Conservation (phyloP, 176 grass and related monocot species). For the Saccharum officinarum region DNA sequence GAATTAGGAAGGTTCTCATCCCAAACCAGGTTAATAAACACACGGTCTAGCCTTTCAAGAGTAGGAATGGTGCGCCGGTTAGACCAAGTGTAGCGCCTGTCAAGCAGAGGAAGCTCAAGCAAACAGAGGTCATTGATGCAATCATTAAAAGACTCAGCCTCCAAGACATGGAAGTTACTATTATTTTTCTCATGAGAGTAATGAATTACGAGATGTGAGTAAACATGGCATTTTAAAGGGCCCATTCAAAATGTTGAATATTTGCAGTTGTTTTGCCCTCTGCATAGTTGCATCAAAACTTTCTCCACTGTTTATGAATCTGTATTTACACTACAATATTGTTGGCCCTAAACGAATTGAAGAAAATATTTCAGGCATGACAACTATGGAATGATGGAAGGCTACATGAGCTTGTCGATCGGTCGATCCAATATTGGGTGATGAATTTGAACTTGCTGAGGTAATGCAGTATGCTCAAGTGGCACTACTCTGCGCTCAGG, state of each 20-base stretch:
- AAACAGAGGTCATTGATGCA: too few species aligned
- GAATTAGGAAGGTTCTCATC: too few species aligned
- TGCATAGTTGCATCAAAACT: background rate
- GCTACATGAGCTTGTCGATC: slow-evolving; percentile 35
- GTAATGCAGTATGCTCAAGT: slow-evolving; percentile 28
- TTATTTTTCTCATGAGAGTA: too few species aligned
- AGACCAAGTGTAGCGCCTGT: too few species aligned
- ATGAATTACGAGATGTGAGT: too few species aligned
- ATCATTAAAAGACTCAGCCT: too few species aligned
- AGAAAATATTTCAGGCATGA: slow-evolving; percentile 46
- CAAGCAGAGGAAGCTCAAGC: too few species aligned
- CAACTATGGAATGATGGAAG: slow-evolving; percentile 37
- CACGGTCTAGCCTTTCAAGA: too few species aligned
- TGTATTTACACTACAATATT: background rate
- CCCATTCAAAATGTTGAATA: background rate
- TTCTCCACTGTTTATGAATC: background rate
- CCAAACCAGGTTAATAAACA: too few species aligned
- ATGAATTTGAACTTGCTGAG: background rate
- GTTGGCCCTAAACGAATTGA: background rate
- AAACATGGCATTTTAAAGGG: too few species aligned
- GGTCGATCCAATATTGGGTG: slow-evolving; percentile 36
- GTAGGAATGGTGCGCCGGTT: too few species aligned
- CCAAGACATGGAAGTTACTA: too few species aligned
- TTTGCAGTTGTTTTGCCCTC: background rate
- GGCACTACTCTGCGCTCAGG: slow-evolving; percentile 55